Evolutionary conservation across 2,329 filamentous ascomycete species (phyloP).

Genomic region (Botrytis pseudocinerea): DNA sequence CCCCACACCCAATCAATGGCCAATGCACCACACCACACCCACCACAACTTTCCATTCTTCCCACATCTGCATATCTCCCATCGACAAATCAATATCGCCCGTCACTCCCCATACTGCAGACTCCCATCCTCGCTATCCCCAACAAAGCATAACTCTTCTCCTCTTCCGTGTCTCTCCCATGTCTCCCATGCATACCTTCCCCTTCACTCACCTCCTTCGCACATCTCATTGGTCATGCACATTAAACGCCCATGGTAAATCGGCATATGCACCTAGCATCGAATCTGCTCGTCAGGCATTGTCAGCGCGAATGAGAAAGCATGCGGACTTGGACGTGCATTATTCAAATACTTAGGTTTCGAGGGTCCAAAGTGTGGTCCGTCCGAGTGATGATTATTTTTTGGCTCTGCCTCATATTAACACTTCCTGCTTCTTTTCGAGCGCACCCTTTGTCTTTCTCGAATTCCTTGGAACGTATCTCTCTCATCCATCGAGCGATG

Average conservation of each 20-base stretch:
- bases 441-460: neutral
- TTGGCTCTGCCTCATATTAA: conserved; percentile 3
- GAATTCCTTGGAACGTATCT: neutral
- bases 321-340: neutral
- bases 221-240: neutral
- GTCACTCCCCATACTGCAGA: neutral
- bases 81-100: neutral
- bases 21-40: neutral
- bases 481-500: conserved; percentile 11
- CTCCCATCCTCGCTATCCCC: neutral
- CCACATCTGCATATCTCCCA: neutral
- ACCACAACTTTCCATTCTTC: neutral
- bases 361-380: conserved; percentile 10
- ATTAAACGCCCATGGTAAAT: conserved; percentile 9
- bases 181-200: neutral
- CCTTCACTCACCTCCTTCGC: neutral
- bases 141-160: neutral
- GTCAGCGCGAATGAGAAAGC: conserved; percentile 12
- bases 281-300: conserved; percentile 3
- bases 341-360: conserved; percentile 6
- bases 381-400: neutral
- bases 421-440: neutral
- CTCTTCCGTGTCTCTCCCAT: neutral
- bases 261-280: conserved; percentile 1
- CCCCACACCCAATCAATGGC: conserved; percentile 13